A percentile compares a stretch with the other conserved stretches of the same genome.
phyloP scores from a whole-genome alignment of 208 protist species.

The Angomonas ambiguus region DNA sequence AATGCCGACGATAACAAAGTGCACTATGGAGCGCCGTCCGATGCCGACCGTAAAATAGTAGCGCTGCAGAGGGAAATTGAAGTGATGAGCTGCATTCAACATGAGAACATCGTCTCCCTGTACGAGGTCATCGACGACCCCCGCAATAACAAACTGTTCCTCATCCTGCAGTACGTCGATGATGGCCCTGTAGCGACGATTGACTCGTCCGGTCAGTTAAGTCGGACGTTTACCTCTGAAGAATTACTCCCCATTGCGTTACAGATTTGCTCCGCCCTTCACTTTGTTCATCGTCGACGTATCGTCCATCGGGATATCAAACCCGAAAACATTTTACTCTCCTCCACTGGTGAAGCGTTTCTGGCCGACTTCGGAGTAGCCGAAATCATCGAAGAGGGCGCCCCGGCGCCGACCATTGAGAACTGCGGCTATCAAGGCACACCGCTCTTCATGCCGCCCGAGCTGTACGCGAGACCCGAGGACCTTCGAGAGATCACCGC shows the following conservation, averaged over 20 bases:
- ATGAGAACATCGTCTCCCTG: conserved; percentile 93
- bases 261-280: conserved; percentile 59
- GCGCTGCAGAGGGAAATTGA: conserved; percentile 84
- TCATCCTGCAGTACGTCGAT: conserved; percentile 93
- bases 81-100: conserved; percentile 95
- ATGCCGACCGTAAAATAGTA: background rate
- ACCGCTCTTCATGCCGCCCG: conserved; percentile 72
- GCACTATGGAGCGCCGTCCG: background rate
- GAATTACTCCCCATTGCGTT: conserved; percentile 34
- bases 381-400: conserved; percentile 45
- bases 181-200: conserved; percentile 53
- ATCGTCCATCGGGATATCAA: conserved; percentile 89
- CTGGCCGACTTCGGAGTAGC: conserved; percentile 86
- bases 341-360: conserved; percentile 38
- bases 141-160: conserved; percentile 77
- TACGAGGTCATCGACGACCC: conserved; percentile 97
- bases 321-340: conserved; percentile 80
- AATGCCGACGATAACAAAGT: background rate
- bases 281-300: conserved; percentile 54
- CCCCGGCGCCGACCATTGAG: conserved; percentile 19
- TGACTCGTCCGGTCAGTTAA: conserved; percentile 19
- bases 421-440: conserved; percentile 64
- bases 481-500: conserved; percentile 46
- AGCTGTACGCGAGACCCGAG: conserved; percentile 58
- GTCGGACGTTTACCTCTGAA: conserved; percentile 26